Percentiles rank a stretch among this genome's conserved stretches.
These are phyloP conservation scores for Shiraia bambusicola DNA, from an alignment of 2,329 filamentous ascomycete species.

Conservation along the genomic window DNA sequence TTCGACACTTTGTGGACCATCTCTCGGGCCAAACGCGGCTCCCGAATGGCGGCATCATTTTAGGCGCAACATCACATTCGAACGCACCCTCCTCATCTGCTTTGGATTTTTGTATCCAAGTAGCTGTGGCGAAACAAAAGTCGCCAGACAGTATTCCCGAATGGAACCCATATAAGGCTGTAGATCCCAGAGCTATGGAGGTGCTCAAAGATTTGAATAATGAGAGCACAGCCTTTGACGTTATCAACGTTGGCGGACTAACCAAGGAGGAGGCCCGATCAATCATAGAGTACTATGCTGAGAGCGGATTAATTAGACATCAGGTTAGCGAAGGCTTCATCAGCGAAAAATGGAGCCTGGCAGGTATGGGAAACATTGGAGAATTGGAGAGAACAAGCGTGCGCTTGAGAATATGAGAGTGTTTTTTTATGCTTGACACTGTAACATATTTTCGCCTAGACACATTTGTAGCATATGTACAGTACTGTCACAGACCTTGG, in stretches of 20 bases:
- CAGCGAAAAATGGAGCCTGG: constrained; percentile 79
- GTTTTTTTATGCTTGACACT: constrained; percentile 3
- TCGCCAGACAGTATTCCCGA: constrained; percentile 38
- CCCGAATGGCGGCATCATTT: constrained; percentile 74
- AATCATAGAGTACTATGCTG: constrained; percentile 91
- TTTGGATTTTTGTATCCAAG: constrained; percentile 66
- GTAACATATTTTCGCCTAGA: constrained; percentile 19
- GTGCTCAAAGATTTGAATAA: constrained; percentile 43
- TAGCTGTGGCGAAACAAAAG: constrained; percentile 49
- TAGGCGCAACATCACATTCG: constrained; percentile 72
- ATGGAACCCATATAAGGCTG: constrained; percentile 55
- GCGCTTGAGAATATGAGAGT: constrained; percentile 35
- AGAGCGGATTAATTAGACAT: constrained; percentile 74
- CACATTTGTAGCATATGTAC: constrained; percentile 22
- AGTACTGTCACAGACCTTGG: constrained; percentile 10
- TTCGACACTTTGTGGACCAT: constrained; percentile 72
- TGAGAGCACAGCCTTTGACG: constrained; percentile 41
- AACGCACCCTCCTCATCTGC: constrained; percentile 67
- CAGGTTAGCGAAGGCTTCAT: constrained; percentile 71
- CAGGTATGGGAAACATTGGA: constrained; percentile 77
- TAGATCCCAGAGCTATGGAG: constrained; percentile 57
- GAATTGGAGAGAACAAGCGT: constrained; percentile 75
- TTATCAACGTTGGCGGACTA: constrained; percentile 65
- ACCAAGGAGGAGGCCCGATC: constrained; percentile 72
- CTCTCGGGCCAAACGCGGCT: constrained; percentile 55